Evolutionary conservation across 345 rosid species (phyloP), one percentile per base, ranked within the genome.

Genomic region (Syzygium grande): DNA sequence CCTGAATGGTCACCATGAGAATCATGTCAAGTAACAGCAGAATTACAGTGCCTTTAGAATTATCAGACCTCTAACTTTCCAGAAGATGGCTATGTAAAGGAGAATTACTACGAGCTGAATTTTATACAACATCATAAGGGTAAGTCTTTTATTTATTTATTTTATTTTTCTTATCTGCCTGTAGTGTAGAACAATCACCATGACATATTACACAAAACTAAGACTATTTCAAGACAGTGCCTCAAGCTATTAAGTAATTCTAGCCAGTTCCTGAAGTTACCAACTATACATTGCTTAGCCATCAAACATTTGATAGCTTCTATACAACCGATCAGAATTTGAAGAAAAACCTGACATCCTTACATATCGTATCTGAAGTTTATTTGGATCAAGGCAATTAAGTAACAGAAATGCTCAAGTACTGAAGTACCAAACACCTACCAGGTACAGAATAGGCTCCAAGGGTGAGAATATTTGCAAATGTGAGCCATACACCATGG

Each of bases 401-500:
- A 73, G 49, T 73, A 73, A 73, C 14, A 9, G 46, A 73, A 73
- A 73, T 73, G 80, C 80, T 73, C 80, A 34, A 17, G 49, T 49
- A 46, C 46, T 84, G 13, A 34, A 52, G 15, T 25, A 84, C 16
- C 63, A 73, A 92, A 86, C 16, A 88, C 94, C 88, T 94, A 96
- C 99, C 99, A 84, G 99, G 99, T 88, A 97, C 93, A 80, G 92
- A 92, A 91, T 97, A 93, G n/a, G 98, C 99, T 61, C 99, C 99
- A 85, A 97, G 93, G 55, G 98, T 96, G 90, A 97, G 97, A 89
- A 96, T 93, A 87, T 95, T 97, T 78, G 99, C 99, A 91, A 97
- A 94, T 21, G 99, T 96, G 87, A 97, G 98, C 99, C 99, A 97
- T 21, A 96, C 96, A 84, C 99, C 99, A 52, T 96, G 99, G 89